phyloP scores from a whole-genome alignment of 2,329 filamentous ascomycete species.

The Macrophomina pseudophaseolina region DNA sequence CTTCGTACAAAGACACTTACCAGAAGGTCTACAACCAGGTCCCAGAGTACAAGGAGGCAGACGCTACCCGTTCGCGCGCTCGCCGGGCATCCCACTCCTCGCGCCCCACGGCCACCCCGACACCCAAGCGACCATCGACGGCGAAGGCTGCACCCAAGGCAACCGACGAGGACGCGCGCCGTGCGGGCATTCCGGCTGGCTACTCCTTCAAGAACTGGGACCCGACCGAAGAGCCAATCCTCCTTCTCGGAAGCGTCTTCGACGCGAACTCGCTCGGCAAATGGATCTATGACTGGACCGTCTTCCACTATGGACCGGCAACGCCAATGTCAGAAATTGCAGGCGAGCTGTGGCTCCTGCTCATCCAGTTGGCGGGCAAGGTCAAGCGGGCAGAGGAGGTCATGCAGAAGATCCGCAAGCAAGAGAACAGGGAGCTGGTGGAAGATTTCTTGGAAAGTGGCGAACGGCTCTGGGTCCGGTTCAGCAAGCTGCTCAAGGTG shows the following conservation, averaged over 20 bases:
- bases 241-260: slow-evolving; percentile 93
- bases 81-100: slow-evolving; percentile 61
- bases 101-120: slow-evolving; percentile 48
- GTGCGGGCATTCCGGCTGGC: slow-evolving; percentile 76
- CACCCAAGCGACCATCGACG: slow-evolving; percentile 40
- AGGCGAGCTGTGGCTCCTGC: slow-evolving; percentile 90
- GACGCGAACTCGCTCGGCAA: slow-evolving; percentile 97
- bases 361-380: slow-evolving; percentile 93
- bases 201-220: slow-evolving; percentile 99
- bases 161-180: slow-evolving; percentile 68
- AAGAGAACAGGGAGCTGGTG: slow-evolving; percentile 78
- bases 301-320: slow-evolving; percentile 81
- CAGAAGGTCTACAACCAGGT: slow-evolving; percentile 54
- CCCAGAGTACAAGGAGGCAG: slow-evolving; percentile 50
- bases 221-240: slow-evolving; percentile 88
- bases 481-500: slow-evolving; percentile 83
- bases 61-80: slow-evolving; percentile 53
- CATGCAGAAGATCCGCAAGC: slow-evolving; percentile 71
- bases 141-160: slow-evolving; percentile 46
- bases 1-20: slow-evolving; percentile 60
- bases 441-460: slow-evolving; percentile 90
- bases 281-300: slow-evolving; percentile 99
- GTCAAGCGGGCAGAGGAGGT: slow-evolving; percentile 87
- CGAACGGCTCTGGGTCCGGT: slow-evolving; percentile 82
- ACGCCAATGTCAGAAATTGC: slow-evolving; percentile 89